A percentile compares a stretch with the other conserved stretches of the same genome.
These are phyloP conservation scores for Cercophora scortea DNA, from an alignment of 495 filamentous ascomycete species.

Conservation along the genomic window DNA sequence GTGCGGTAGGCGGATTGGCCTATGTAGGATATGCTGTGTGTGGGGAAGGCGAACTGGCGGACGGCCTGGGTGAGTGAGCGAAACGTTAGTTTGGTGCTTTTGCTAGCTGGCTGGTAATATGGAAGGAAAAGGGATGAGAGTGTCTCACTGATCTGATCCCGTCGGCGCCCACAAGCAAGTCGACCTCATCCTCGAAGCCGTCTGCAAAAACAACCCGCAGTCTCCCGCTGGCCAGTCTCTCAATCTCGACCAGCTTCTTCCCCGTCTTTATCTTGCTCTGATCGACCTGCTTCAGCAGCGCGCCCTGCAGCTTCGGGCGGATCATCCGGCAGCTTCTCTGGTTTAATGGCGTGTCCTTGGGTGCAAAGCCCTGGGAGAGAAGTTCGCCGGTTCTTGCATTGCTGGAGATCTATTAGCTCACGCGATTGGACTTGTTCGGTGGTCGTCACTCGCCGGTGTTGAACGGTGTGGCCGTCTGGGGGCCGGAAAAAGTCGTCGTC, in stretches of 20 bases:
- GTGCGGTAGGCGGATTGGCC: neutral
- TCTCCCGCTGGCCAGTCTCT: slow-evolving; percentile 17
- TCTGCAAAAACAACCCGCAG: slow-evolving; percentile 30
- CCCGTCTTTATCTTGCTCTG: slow-evolving; percentile 28
- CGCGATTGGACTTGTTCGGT: neutral
- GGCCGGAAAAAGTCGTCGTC: slow-evolving; percentile 1
- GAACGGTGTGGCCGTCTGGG: neutral
- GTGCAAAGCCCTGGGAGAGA: neutral
- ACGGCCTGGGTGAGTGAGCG: neutral
- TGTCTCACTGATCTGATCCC: slow-evolving; percentile 42
- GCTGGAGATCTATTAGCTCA: neutral
- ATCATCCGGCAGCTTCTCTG: neutral
- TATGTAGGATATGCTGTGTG: neutral
- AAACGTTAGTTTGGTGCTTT: neutral
- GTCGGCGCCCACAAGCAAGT: slow-evolving; percentile 46
- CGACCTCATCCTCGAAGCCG: slow-evolving; percentile 24
- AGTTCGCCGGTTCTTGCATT: neutral
- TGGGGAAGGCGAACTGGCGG: neutral
- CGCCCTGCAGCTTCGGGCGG: slow-evolving; percentile 24
- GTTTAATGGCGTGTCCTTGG: neutral
- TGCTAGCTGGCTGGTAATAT: neutral
- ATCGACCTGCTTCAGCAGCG: slow-evolving; percentile 29
- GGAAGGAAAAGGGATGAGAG: neutral
- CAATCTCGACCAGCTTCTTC: slow-evolving; percentile 29
- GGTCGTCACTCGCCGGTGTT: neutral